Evolutionary conservation across 257 asterid genomes (phyloP).

Genomic region (Knoxia roxburghii): DNA sequence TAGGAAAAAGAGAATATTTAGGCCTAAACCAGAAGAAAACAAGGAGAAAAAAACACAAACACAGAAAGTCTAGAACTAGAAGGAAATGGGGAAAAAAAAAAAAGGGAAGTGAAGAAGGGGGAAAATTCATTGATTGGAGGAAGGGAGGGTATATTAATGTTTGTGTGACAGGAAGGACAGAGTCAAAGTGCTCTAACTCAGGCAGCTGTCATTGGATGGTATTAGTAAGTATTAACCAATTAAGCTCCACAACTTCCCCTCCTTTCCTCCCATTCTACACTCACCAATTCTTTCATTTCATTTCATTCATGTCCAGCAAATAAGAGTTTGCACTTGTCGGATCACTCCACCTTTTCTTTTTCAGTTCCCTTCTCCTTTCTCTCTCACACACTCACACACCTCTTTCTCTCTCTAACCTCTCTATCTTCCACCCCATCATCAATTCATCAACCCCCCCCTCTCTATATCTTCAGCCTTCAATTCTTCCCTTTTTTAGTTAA

Average conservation of each 20-base stretch:
- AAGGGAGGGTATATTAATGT: slow-evolving; percentile 26
- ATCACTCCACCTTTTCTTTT: slow-evolving; percentile 22
- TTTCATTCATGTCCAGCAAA: slow-evolving; percentile 52
- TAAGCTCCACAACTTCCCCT: slow-evolving; percentile 21
- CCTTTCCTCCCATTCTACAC: slow-evolving; percentile 15
- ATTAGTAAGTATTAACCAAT: slow-evolving; percentile 35
- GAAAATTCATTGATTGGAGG: slow-evolving; percentile 18
- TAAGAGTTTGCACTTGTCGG: slow-evolving; percentile 84
- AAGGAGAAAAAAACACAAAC: slow-evolving; percentile 19
- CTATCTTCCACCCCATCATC: slow-evolving; percentile 22
- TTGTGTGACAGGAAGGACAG: slow-evolving; percentile 63
- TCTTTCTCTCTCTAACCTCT: slow-evolving; percentile 4
- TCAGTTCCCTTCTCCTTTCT: slow-evolving; percentile 8
- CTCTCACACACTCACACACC: slow-evolving; percentile 4
- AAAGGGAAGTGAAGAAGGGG: background rate
- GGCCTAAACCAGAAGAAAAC: slow-evolving; percentile 15
- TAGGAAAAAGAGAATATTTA: background rate
- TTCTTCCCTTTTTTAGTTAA: slow-evolving; percentile 2
- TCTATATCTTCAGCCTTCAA: background rate
- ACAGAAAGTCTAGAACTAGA: slow-evolving; percentile 8
- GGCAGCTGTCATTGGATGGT: slow-evolving; percentile 90
- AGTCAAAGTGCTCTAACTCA: slow-evolving; percentile 70
- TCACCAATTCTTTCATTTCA: slow-evolving; percentile 19
- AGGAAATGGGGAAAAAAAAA: background rate
- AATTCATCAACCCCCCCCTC: slow-evolving; percentile 6